A percentile compares a stretch with the other conserved stretches of the same genome.
phyloP scores from a whole-genome alignment of 495 filamentous ascomycete genomes.

The Penicillium taxi region DNA sequence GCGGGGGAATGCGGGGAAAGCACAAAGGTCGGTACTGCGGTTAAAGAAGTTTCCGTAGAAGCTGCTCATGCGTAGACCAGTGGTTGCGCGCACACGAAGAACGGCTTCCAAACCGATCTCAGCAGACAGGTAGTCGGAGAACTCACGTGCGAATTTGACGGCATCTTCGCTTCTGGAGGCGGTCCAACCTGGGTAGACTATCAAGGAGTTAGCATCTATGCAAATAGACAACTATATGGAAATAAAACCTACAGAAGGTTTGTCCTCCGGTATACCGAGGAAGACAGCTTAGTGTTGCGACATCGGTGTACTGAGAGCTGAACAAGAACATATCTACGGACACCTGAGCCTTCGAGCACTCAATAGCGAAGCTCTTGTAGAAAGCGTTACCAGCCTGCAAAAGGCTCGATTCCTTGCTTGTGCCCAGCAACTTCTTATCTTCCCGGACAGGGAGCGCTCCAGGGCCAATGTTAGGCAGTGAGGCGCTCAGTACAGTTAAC shows the following conservation, averaged over 20 bases:
- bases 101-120: conserved; percentile 97
- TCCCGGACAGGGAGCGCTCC: conserved; percentile 91
- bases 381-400: conserved; percentile 90
- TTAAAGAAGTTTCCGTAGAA: conserved; percentile 99
- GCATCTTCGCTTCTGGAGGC: conserved; percentile 87
- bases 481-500: conserved; percentile 80
- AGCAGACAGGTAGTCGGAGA: conserved; percentile 88
- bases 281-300: conserved; percentile 88
- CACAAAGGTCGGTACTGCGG: conserved; percentile 89
- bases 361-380: conserved; percentile 98
- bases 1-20: conserved; percentile 94
- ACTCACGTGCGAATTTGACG: conserved; percentile 93
- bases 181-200: conserved; percentile 98
- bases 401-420: conserved; percentile 78
- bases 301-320: conserved; percentile 93
- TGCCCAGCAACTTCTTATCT: conserved; percentile 93
- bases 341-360: conserved; percentile 97
- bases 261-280: conserved; percentile 95
- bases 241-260: too few relatives aligned
- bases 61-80: conserved; percentile 88
- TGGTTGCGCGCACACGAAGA: conserved; percentile 88
- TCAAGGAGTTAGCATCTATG: too few relatives aligned
- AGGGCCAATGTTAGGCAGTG: conserved; percentile 81
- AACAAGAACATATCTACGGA: conserved; percentile 99
- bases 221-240: too few relatives aligned